Base-by-base conservation (phyloP, 2,329 filamentous ascomycete species). In the Aspergillus clavatus region DNA sequence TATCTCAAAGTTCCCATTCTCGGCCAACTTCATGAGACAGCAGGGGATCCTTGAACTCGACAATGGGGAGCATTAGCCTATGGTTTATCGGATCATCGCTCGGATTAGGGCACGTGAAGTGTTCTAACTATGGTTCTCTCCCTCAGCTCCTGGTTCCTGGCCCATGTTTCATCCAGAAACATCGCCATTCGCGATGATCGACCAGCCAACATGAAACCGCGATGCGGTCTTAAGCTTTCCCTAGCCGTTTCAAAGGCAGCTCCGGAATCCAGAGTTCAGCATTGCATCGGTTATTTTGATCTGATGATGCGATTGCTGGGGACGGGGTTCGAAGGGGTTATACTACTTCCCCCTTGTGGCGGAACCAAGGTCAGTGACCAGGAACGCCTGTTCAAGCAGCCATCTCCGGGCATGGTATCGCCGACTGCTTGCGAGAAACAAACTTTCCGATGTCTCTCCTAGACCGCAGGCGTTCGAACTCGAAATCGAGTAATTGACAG, bases 361-460 rank as follows among this genome's bases (percentile, higher is more conserved):
- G 43, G 46, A 50, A 45, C 42, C 42, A 50, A 42, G 37, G 46
- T 37, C 38, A 42, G 27, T 33, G 33, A 29, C 43, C 46, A 53
- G 45, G 50, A 51, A 53, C 49, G 33, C 43, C 45, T 36, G 31
- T 45, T 48, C 40, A 19, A 43, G 52, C 43, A 54, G 47, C 29
- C 50, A 55, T 52, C 45, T 29, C 24, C 42, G 39, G 18, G 12
- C 19, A 26, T 31, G 19, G 35, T 26, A 39, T 12, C 22, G 29
- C 43, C 14, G 19, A 44, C 36, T 33, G 12, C 36, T 38, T n/a
- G n/a, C n/a, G n/a, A n/a, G n/a, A n/a, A n/a, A n/a, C n/a, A n/a
- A n/a, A n/a, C n/a, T n/a, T n/a, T n/a, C n/a, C n/a, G n/a, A n/a
- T n/a, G n/a, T n/a, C n/a, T n/a, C n/a, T n/a, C n/a, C n/a, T n/a